These are phyloP conservation scores for Vanilla planifolia DNA, from an alignment of 106 monocot genomes.

Conservation along the genomic window DNA sequence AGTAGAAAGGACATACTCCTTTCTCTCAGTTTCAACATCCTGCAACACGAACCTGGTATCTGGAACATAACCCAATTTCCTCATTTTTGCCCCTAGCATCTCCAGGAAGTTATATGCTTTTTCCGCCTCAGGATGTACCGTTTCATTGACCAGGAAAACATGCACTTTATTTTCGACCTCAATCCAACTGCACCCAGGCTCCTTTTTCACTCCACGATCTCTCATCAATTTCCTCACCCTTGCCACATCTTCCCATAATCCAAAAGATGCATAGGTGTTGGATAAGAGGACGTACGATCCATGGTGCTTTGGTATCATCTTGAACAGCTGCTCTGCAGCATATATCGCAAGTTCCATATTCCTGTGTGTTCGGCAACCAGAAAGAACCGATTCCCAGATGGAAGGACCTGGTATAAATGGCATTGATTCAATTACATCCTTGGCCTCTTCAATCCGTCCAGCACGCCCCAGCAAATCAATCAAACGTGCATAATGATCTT, in stretches of 20 bases:
- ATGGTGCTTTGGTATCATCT: constrained; percentile 63
- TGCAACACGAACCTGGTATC: constrained; percentile 70
- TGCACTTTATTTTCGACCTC: constrained; percentile 54
- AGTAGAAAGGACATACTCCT: constrained; percentile 46
- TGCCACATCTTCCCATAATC: constrained; percentile 67
- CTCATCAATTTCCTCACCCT: constrained; percentile 84
- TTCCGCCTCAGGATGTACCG: constrained; percentile 32
- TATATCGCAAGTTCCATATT: constrained; percentile 55
- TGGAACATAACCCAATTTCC: constrained; percentile 69
- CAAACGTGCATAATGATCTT: constrained; percentile 82
- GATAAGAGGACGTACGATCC: constrained; percentile 76
- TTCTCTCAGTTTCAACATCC: constrained; percentile 42
- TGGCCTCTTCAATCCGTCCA: constrained; percentile 56
- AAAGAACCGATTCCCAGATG: constrained; percentile 83
- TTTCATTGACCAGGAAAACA: constrained; percentile 61
- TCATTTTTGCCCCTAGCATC: constrained; percentile 43
- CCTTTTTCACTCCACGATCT: constrained; percentile 72
- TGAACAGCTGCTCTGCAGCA: constrained; percentile 71
- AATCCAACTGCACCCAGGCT: constrained; percentile 83
- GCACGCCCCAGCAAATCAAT: constrained; percentile 83
- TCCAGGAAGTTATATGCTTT: constrained; percentile 35
- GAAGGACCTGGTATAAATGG: constrained; percentile 64
- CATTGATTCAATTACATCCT: constrained; percentile 51
- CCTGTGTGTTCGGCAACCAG: constrained; percentile 60
- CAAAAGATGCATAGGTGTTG: constrained; percentile 71